These are phyloP conservation scores for Graphilbum ipis-grandicollis DNA, from an alignment of 2,329 filamentous ascomycete species.

Conservation along the genomic window DNA sequence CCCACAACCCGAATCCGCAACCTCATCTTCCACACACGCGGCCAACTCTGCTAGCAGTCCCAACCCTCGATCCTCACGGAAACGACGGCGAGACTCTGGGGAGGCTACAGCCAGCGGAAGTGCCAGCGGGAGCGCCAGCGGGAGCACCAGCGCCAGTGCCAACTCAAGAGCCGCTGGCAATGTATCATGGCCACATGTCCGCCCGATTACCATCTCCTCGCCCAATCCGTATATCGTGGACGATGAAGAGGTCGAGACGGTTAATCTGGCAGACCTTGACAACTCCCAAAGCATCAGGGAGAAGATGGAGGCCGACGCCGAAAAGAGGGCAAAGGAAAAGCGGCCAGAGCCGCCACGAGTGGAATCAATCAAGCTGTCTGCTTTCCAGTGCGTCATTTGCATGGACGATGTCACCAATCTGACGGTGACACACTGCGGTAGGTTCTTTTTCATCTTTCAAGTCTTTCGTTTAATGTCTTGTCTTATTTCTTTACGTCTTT, in stretches of 20 bases:
- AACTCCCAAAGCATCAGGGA: conserved; percentile 10
- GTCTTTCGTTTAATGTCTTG: no score
- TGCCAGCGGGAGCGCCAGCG: not conserved
- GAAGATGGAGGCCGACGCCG: conserved; percentile 12
- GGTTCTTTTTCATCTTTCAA: conserved; percentile 16
- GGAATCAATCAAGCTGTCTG: conserved; percentile 31
- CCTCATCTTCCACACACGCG: not conserved
- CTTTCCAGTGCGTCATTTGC: conserved; percentile 50
- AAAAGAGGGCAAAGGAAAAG: not conserved
- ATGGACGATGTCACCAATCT: conserved; percentile 42
- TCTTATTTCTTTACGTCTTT: not conserved
- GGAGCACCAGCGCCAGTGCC: not conserved
- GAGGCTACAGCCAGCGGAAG: not conserved
- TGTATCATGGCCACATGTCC: no score
- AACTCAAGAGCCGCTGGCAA: no score
- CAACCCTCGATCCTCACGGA: not conserved
- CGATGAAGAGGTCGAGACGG: conserved; percentile 12
- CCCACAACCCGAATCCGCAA: no score
- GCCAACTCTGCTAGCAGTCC: not conserved
- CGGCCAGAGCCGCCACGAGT: conserved; percentile 15
- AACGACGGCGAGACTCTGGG: not conserved
- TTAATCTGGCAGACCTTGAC: conserved; percentile 18
- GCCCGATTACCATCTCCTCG: not conserved
- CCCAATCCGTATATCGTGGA: conserved; percentile 5
- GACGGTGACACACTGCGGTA: conserved; percentile 51